Evolutionary conservation across 2,329 filamentous ascomycete genomes (phyloP), one percentile per base, ranked within the genome.

Genomic region (Trichoderma atroviride): DNA sequence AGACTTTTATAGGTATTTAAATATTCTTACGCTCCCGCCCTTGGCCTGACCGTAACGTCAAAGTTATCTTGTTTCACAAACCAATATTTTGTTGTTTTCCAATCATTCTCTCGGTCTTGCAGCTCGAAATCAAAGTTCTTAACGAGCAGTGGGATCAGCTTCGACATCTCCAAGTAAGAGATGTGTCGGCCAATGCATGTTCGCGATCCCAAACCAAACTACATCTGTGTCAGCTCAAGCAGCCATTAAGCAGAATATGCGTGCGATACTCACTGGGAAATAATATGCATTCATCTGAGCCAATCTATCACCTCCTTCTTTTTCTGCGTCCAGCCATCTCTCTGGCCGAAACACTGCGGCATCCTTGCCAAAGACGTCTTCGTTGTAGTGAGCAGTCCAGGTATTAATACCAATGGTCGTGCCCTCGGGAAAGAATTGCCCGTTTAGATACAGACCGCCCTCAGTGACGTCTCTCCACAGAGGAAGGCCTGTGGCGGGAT

Each of bases 401-500:
- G 75, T 72, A 52, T 79, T 81, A 13, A 79, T 71, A 1, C 80
- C 79, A 1, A 82, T 75, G 0, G 77, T 74, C 0, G 78, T 75
- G 0, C 76, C 76, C 3, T 72, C 74, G 1, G 77, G 79, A n/a
- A 80, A 75, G 70, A 76, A 75, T 1, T 69, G 50, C 0, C 76
- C 78, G 6, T 77, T 76, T 6, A 87, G 79, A 77, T 0, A 76
- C 76, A 67, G n/a, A 1, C 85, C 85, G 1, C 78, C 80, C 4
- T 78, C 69, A 0, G 84, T 82, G 0, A 87, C 84, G 0, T 80
- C 77, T 14, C 85, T 79, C 78, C 82, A 82, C 27, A 87, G 74
- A 2, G 83, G 81, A 14, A 87, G 73, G 4, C 83, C 84, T 0
- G 81, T 80, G 2, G 84, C 82, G 4, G 85, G 79, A 68, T 86